Percentiles rank a stretch among this genome's conserved stretches.
These are phyloP conservation scores for Micromonas pusilla DNA, from an alignment of 139 green algal species.

Conservation along the genomic window DNA sequence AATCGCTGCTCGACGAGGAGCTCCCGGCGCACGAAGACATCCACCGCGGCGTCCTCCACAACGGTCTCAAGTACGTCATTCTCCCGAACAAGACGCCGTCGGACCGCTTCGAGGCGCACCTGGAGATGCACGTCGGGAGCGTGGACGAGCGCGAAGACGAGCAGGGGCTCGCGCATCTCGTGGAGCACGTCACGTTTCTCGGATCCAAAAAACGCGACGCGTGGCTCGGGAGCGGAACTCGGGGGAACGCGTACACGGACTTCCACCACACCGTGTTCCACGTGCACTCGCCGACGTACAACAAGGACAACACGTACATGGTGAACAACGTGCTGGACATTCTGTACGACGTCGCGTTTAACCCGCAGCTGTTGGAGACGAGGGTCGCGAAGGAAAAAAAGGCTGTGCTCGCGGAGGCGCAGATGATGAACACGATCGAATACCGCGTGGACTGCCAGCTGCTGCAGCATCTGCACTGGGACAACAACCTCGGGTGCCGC, in stretches of 20 bases:
- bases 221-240: slow-evolving; percentile 79
- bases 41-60: slow-evolving; percentile 54
- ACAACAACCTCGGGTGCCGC: slow-evolving; percentile 87
- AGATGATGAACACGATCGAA: slow-evolving; percentile 99
- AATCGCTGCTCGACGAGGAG: slow-evolving; percentile 39
- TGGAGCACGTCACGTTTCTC: slow-evolving; percentile 99
- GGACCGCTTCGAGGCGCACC: slow-evolving; percentile 69
- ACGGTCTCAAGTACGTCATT: slow-evolving; percentile 90
- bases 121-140: slow-evolving; percentile 69
- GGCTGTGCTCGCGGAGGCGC: slow-evolving; percentile 83
- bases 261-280: slow-evolving; percentile 99
- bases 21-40: slow-evolving; percentile 57
- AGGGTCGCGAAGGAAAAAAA: slow-evolving; percentile 96
- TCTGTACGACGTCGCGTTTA: slow-evolving; percentile 76
- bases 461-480: slow-evolving; percentile 83
- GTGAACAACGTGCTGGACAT: slow-evolving; percentile 24
- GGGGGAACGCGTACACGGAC: slow-evolving; percentile 98
- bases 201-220: slow-evolving; percentile 79
- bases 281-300: slow-evolving; percentile 78
- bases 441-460: slow-evolving; percentile 99
- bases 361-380: slow-evolving; percentile 70
- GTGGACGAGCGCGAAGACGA: slow-evolving; percentile 68
- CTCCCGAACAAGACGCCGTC: slow-evolving; percentile 86
- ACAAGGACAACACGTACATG: slow-evolving; percentile 42
- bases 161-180: slow-evolving; percentile 93